Percentiles rank a stretch among this genome's conserved stretches.
Conservation (phyloP, 768 basidiomycete genomes). For the Thelephora ganbajun region DNA sequence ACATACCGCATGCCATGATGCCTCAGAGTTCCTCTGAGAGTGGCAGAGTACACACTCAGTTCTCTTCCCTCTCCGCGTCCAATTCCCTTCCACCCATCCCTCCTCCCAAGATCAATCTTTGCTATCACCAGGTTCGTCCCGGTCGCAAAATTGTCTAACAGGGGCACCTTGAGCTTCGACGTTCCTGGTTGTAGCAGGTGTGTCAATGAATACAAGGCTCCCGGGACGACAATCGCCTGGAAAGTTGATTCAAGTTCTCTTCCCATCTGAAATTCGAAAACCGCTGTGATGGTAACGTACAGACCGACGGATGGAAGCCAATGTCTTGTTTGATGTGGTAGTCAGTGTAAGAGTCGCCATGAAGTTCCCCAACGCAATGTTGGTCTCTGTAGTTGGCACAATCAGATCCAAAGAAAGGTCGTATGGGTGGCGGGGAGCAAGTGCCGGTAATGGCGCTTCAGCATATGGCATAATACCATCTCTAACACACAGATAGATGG, state of each 20-base stretch:
- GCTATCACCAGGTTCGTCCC: constrained; percentile 36
- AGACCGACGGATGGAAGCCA: constrained; percentile 45
- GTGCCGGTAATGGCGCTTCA: constrained; percentile 30
- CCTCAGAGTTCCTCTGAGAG: constrained; percentile 44
- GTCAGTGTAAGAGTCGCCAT: constrained; percentile 57
- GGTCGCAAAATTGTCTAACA: constrained; percentile 41
- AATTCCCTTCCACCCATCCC: constrained; percentile 56
- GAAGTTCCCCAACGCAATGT: constrained; percentile 71
- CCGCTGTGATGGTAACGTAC: constrained; percentile 15
- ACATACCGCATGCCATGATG: constrained; percentile 60
- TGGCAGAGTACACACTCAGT: constrained; percentile 49
- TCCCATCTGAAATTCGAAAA: background rate
- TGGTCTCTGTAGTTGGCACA: constrained; percentile 53
- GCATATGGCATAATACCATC: constrained; percentile 57
- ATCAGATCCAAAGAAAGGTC: constrained; percentile 54
- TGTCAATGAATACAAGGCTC: constrained; percentile 16
- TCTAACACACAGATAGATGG: constrained; percentile 21
- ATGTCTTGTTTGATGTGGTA: constrained; percentile 47
- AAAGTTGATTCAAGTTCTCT: background rate
- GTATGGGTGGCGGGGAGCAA: constrained; percentile 56
- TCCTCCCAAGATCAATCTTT: constrained; percentile 59
- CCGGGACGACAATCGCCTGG: constrained; percentile 48
- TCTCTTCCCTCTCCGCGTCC: constrained; percentile 64
- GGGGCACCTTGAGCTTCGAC: constrained; percentile 35
- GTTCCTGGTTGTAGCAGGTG: constrained; percentile 28